Base-by-base conservation (phyloP, 257 asterid genomes). In the Petunia axillaris region DNA sequence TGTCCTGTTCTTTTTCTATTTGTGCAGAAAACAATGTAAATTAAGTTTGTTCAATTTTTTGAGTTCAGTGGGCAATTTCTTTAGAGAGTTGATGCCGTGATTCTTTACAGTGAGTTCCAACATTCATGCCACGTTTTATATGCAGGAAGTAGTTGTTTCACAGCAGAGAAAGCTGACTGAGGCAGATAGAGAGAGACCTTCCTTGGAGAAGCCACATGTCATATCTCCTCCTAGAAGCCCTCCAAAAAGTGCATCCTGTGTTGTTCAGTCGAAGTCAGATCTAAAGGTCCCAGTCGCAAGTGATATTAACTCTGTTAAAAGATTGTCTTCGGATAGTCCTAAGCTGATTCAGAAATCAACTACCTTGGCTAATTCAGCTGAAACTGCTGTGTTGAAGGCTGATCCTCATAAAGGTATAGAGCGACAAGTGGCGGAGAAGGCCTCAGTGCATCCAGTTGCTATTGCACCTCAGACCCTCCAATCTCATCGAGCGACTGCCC, bases 181-280 rank as follows among this genome's bases (percentile, higher is more conserved):
- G 58, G 73, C 64, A 9, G 88, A 75, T 16, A 82, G 57, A n/a
- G 90, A 84, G 73, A 73, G 76, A 82, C 64, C 80, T 58, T 59
- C 86, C 60, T 46, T 77, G 81, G 86, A 87, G 58, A 79, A 67
- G 57, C 64, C 85, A 4, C 71, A 75, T 65, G 81, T 71, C 53
- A 76, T 76, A 11, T 89, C 91, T 71, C 85, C 90, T 2, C 89
- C 93, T 44, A 81, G 85, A 83, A 90, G 90, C 87, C 93, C 89
- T 71, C 79, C 87, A 68, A 88, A 87, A 82, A 83, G 71, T 79
- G 77, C 46, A 55, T 79, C 84, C 41, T 79, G 79, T 44, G 64
- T 65, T 37, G 55, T 79, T 77, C 85, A 81, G 50, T 43, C 41
- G 64, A 89, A 81, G 76, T 44, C 87, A 78, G 95, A 87, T 38